Evolutionary conservation across 1,284 basidiomycete genomes (phyloP), one percentile per base, ranked within the genome.

Genomic region (Trichosporon sp.): DNA sequence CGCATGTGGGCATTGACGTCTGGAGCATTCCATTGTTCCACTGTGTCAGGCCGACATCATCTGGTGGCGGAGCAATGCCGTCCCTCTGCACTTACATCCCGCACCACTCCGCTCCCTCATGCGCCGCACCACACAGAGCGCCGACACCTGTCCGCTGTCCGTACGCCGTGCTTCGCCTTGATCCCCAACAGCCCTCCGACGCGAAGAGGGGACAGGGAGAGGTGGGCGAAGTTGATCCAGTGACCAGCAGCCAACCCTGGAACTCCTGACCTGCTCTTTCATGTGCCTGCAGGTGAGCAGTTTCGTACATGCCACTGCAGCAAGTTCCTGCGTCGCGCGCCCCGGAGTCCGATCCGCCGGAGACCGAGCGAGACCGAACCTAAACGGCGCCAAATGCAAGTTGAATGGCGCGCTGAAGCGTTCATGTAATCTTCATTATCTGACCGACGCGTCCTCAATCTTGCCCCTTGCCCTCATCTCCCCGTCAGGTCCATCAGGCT

Each of bases 211-310:
- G 8, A 19, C 19, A 54, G 51, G 51, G 21, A 7, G n/a, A 6
- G 51, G 51, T 54, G 51, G 51, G 51, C 51, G 21, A 19, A 19
- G 7, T 11, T 54, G 51, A 54, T 54, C 51, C 51, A 54, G 51
- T 54, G 51, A 54, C 51, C 51, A 54, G 51, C 51, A 2, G 6
- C 3, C 51, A 21, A 19, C 51, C 51, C 51, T 54, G 51, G 51
- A 54, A 48, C 21, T 54, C 51, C 51, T 54, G 51, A 54, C 19
- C 35, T 37, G 19, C 8, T 51, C 21, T 3, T 26, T 54, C 51
- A 26, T 10, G 51, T 54, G 51, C 51, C 51, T 54, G 51, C 51
- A 54, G 51, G 51, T 26, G 16, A 26, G 14, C 8, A 19, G 14
- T 54, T 54, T 26, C 14, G 51, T 54, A 8, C 46, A 19, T 48